Base-by-base conservation (phyloP, 2,329 filamentous ascomycete species). In the Fusarium illudens region DNA sequence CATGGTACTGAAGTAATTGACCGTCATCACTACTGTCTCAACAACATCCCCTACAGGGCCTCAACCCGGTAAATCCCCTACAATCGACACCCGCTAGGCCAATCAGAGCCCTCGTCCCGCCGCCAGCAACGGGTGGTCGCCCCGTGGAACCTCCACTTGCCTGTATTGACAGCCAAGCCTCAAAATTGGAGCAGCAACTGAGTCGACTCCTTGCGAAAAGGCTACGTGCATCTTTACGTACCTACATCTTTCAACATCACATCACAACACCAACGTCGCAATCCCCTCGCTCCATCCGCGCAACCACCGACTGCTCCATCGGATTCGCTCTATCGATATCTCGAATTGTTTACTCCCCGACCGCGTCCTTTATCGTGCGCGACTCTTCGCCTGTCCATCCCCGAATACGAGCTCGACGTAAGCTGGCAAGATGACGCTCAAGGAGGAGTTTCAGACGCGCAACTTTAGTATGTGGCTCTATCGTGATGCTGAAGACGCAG, bases 361-460 rank as follows among this genome's bases (percentile, higher is more conserved):
- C 52, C 49, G 42, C 53, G 25, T 46, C 49, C 27, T n/a, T 50
- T 60, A 56, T 37, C 34, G 51, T 60, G 58, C 60, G 60, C 63
- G 48, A 60, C 50, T 57, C 56, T 49, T 64, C 51, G 42, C 50
- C 54, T 60, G 32, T 12, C 42, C 32, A 71, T 52, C 25, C 37
- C 62, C 62, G 67, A 71, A 65, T 67, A 70, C 71, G 62, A 71
- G 49, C 50, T 58, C 63, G 60, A 67, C 71, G 71, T 72, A 74
- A 74, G 67, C 72, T 75, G 76, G 73, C 84, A 89, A 82, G 68
- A 91, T 91, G 89, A 86, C 88, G 78, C 84, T 92, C 82, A 87
- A 87, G 80, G 89, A 92, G 76, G 89, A 92, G 80, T 90, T 92
- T 77, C 86, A 86, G 77, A 90, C 89, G 64, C 84, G 90, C 75